Percentiles rank a stretch among this genome's conserved stretches.
Evolutionary conservation across 1,139 yeast species (phyloP).

Genomic region (Hansenula sp.): DNA sequence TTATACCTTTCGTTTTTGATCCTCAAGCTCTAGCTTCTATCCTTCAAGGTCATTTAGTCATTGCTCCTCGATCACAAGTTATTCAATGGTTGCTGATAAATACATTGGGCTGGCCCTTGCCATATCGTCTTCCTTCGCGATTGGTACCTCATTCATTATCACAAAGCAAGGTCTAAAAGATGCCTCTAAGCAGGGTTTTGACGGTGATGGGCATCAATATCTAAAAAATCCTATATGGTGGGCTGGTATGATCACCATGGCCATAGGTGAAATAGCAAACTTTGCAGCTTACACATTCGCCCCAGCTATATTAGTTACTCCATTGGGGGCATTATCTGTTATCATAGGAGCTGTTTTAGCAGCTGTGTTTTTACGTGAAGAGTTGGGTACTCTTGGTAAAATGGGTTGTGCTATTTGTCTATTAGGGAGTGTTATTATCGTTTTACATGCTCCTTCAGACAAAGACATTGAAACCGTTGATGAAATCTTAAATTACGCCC

Average conservation of each 20-base stretch:
- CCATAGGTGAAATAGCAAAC: slow-evolving; percentile 86
- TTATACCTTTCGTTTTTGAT: neutral
- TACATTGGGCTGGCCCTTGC: slow-evolving; percentile 89
- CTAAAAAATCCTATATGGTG: slow-evolving; percentile 89
- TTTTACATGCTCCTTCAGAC: slow-evolving; percentile 91
- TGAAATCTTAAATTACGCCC: slow-evolving; percentile 78
- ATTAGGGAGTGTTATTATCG: slow-evolving; percentile 86
- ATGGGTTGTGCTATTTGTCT: slow-evolving; percentile 92
- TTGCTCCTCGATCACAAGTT: neutral
- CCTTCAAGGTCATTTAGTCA: neutral
- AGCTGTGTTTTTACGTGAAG: slow-evolving; percentile 79
- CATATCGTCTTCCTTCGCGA: slow-evolving; percentile 82
- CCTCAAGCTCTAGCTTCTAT: neutral
- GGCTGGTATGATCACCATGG: slow-evolving; percentile 92
- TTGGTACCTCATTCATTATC: slow-evolving; percentile 85
- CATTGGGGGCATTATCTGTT: slow-evolving; percentile 86
- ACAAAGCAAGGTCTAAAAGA: slow-evolving; percentile 85
- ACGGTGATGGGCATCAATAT: slow-evolving; percentile 71
- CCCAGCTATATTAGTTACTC: slow-evolving; percentile 89
- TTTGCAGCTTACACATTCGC: slow-evolving; percentile 96
- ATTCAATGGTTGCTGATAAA: slow-evolving; percentile 47
- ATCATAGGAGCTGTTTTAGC: slow-evolving; percentile 91
- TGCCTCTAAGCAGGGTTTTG: slow-evolving; percentile 63
- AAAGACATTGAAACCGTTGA: slow-evolving; percentile 86
- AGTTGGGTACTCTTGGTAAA: slow-evolving; percentile 84